A percentile compares a stretch with the other conserved stretches of the same genome.
These are phyloP conservation scores for Quercus robur DNA, from an alignment of 306 rosid species.

Conservation along the genomic window DNA sequence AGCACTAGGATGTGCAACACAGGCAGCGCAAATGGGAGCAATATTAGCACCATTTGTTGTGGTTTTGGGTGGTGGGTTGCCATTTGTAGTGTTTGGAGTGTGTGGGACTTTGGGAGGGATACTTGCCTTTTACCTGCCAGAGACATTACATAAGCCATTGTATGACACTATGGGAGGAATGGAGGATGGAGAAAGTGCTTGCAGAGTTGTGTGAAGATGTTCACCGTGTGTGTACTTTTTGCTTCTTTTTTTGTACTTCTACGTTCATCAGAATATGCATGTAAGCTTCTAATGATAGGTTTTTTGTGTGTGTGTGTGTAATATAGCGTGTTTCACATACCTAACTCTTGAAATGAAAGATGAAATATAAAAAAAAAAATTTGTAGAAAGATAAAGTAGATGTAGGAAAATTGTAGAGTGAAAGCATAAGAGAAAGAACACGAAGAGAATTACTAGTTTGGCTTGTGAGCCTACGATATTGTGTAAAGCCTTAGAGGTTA, in stretches of 20 bases:
- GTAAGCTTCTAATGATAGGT: neutral
- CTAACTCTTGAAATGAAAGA: neutral
- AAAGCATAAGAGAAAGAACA: too few relatives aligned
- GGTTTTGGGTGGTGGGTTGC: slow-evolving; percentile 65
- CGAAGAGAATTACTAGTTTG: too few relatives aligned
- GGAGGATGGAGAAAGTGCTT: slow-evolving; percentile 37
- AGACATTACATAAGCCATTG: slow-evolving; percentile 72
- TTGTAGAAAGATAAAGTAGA: too few relatives aligned
- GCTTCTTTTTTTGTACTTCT: neutral
- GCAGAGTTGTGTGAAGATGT: neutral
- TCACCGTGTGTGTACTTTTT: neutral
- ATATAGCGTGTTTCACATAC: neutral
- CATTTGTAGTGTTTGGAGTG: slow-evolving; percentile 60
- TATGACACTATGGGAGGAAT: slow-evolving; percentile 77
- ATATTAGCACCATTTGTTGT: slow-evolving; percentile 85
- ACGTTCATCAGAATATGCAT: neutral
- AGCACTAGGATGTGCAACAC: slow-evolving; percentile 64
- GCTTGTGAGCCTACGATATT: too few relatives aligned
- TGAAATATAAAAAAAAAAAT: too few relatives aligned
- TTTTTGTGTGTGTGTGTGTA: neutral
- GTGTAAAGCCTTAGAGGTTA: too few relatives aligned
- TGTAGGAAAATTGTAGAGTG: too few relatives aligned
- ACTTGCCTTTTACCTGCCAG: slow-evolving; percentile 74
- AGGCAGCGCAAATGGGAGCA: slow-evolving; percentile 86
- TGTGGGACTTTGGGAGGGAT: slow-evolving; percentile 72